These are phyloP conservation scores for Colletotrichum sp. DNA, from an alignment of 2,329 filamentous ascomycete genomes.

Conservation along the genomic window DNA sequence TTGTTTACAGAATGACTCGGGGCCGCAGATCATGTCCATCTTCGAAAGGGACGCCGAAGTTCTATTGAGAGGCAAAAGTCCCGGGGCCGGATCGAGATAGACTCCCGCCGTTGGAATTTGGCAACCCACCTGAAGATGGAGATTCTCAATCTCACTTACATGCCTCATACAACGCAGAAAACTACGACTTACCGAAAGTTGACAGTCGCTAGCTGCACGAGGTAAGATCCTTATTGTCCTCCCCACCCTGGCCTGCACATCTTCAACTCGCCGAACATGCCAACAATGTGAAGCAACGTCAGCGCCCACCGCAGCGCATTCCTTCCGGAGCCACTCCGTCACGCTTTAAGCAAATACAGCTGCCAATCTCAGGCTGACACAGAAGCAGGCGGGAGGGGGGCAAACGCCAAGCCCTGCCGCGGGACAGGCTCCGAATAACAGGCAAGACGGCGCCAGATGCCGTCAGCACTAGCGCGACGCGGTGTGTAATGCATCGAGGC, in stretches of 20 bases:
- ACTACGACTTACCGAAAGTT: neutral
- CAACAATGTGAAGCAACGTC: neutral
- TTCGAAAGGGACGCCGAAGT: neutral
- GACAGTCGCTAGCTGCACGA: neutral
- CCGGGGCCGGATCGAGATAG: neutral
- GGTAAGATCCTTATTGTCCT: neutral
- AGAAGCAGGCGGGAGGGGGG: neutral
- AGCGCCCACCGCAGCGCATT: neutral
- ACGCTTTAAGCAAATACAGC: neutral
- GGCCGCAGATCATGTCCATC: fast-evolving
- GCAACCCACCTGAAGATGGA: fast-evolving
- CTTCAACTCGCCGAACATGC: fast-evolving
- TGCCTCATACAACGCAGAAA: too few species aligned
- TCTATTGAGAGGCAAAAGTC: neutral
- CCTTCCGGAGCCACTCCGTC: neutral
- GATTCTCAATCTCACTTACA: neutral
- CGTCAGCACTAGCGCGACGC: slow-evolving; percentile 4
- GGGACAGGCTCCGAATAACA: neutral
- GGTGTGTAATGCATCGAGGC: neutral
- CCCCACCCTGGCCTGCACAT: fast-evolving
- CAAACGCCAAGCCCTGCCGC: neutral
- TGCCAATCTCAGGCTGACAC: neutral
- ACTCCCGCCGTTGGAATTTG: neutral
- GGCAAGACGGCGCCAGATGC: neutral
- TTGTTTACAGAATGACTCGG: neutral